These are phyloP conservation scores for Barnettozyma sp. DNA, from an alignment of 805 yeast genomes.

Conservation along the genomic window DNA sequence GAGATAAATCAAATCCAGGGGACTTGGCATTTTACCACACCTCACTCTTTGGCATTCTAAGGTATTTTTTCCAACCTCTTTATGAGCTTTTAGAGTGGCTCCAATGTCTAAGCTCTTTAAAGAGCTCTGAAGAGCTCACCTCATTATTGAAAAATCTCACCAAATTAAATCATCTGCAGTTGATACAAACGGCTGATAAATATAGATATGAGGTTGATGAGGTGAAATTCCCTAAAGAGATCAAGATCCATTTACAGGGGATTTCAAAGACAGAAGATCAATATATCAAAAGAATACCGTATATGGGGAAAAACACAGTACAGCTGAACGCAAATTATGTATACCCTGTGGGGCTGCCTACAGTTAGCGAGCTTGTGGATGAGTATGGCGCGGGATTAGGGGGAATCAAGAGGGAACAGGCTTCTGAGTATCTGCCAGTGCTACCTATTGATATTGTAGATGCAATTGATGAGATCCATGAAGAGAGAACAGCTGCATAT, in stretches of 20 bases:
- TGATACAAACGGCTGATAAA: slow-evolving; percentile 61
- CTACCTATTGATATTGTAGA: slow-evolving; percentile 67
- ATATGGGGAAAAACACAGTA: slow-evolving; percentile 23
- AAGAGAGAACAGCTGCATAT: slow-evolving; percentile 29
- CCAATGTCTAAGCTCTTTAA: slow-evolving; percentile 72
- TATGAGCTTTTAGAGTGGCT: slow-evolving; percentile 84
- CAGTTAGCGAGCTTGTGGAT: slow-evolving; percentile 61
- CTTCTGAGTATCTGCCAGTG: slow-evolving; percentile 59
- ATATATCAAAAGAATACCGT: slow-evolving; percentile 13
- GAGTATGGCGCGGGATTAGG: slow-evolving; percentile 74
- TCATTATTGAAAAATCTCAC: slow-evolving; percentile 48
- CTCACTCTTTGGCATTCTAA: slow-evolving; percentile 58
- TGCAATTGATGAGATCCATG: slow-evolving; percentile 61
- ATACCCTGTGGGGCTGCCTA: slow-evolving; percentile 57
- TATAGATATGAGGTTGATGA: slow-evolving; percentile 86
- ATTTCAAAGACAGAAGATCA: slow-evolving; percentile 13
- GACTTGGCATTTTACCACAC: slow-evolving; percentile 57
- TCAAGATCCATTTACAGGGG: slow-evolving; percentile 16
- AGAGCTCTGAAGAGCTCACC: slow-evolving; percentile 55
- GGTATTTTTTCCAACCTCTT: slow-evolving; percentile 60
- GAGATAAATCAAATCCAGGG: slow-evolving; percentile 32
- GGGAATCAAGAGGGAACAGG: slow-evolving; percentile 46
- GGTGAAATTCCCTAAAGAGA: slow-evolving; percentile 42
- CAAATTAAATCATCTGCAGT: slow-evolving; percentile 58
- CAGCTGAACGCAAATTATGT: slow-evolving; percentile 36